Percentiles rank a stretch among this genome's conserved stretches.
These are phyloP conservation scores for Saturnispora diversa DNA, from an alignment of 805 yeast species.

Conservation along the genomic window DNA sequence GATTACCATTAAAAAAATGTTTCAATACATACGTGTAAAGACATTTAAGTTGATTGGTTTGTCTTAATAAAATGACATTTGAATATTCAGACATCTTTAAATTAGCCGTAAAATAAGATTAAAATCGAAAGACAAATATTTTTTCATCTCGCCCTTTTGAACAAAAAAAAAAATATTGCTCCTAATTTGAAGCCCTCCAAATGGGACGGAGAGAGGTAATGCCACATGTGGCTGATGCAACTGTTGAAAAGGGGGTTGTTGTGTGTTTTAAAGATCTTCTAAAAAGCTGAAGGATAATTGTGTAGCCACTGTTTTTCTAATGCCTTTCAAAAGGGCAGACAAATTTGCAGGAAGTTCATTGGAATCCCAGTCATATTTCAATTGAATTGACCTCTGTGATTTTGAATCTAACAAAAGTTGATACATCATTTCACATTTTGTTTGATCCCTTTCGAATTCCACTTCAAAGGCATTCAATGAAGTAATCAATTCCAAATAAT, in stretches of 20 bases:
- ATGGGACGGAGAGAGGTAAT: too few species aligned
- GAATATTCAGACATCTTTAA: conserved; percentile 17
- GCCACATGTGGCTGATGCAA: background rate
- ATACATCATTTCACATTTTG: conserved; percentile 19
- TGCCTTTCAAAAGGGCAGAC: background rate
- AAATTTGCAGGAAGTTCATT: background rate
- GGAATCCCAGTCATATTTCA: background rate
- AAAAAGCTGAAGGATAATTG: background rate
- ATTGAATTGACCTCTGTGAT: background rate
- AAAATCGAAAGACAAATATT: too few species aligned
- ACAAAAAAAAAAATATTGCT: too few species aligned
- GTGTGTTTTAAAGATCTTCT: background rate
- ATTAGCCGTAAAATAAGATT: too few species aligned
- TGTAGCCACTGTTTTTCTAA: background rate
- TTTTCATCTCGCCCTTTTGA: too few species aligned
- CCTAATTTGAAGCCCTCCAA: too few species aligned
- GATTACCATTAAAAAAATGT: too few species aligned
- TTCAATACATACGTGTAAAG: conserved; percentile 51
- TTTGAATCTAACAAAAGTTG: conserved; percentile 18
- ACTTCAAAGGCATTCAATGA: conserved; percentile 22
- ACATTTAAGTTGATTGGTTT: conserved; percentile 83
- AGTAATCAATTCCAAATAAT: conserved; percentile 22
- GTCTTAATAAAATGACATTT: conserved; percentile 68
- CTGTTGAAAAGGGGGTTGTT: too few species aligned
- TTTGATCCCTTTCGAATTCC: conserved; percentile 12